These are phyloP conservation scores for Phaeosphaeriaceae sp. DNA, from an alignment of 2,329 filamentous ascomycete genomes.

Conservation along the genomic window DNA sequence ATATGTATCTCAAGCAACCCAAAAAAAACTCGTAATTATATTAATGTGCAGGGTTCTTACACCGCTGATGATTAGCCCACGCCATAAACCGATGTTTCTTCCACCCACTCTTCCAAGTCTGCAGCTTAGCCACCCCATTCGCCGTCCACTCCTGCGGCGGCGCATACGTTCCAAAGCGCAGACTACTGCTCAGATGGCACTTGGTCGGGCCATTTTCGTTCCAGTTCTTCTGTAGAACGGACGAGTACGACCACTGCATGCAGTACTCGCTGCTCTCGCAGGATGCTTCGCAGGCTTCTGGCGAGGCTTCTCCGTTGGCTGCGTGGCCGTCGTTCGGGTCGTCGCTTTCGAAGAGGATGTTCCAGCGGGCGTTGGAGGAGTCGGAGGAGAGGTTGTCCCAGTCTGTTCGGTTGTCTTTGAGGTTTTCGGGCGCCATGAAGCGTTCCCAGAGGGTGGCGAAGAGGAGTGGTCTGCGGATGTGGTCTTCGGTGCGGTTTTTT, in stretches of 20 bases:
- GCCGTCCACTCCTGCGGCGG: constrained; percentile 18
- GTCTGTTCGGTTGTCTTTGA: constrained; percentile 31
- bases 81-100: constrained; percentile 33
- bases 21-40: neutral
- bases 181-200: constrained; percentile 42
- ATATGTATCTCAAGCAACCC: no score
- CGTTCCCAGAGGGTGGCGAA: constrained; percentile 37
- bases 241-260: constrained; percentile 44
- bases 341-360: constrained; percentile 37
- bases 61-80: constrained; percentile 38
- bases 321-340: constrained; percentile 24
- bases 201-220: constrained; percentile 42
- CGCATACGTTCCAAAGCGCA: constrained; percentile 31
- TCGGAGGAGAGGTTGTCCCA: constrained; percentile 45
- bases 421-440: constrained; percentile 37
- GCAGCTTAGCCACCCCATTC: constrained; percentile 13
- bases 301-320: constrained; percentile 28
- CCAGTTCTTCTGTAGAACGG: constrained; percentile 30
- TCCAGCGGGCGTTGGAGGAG: constrained; percentile 37
- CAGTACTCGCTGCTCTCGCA: constrained; percentile 38
- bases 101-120: constrained; percentile 41
- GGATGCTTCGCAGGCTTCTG: constrained; percentile 36
- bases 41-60: constrained; percentile 21
- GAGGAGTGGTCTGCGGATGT: constrained; percentile 23
- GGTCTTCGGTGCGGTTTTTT: constrained; percentile 33